Evolutionary conservation across 768 basidiomycete species (phyloP), one percentile per base, ranked within the genome.

Genomic region (Mycena chlorophos): DNA sequence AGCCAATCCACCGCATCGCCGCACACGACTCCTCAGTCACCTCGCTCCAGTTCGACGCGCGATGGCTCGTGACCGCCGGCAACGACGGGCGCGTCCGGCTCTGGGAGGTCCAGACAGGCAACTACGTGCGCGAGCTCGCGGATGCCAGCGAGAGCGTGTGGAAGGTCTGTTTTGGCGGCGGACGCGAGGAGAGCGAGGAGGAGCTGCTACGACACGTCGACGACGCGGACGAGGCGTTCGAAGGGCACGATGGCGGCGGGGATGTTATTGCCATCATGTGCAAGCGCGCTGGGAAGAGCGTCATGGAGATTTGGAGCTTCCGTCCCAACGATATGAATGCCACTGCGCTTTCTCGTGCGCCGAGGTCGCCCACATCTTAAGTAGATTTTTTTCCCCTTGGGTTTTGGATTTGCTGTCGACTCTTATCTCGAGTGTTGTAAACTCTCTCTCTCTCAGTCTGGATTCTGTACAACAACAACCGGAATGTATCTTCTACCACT

Each of bases 21-120:
- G 94, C 95, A 2, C 96, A 97, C 76, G 91, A 92, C 70, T 85
- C 92, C 62, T 82, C 85, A 60, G 79, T 98, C 22, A 95, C 94
- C 0, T 84, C 88, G 6, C 78, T 98, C 17, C 94, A 98, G 70
- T 89, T 94, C 66, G 89, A 93, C 69, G 78, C 81, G 10, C 78
- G 84, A 40, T 91, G 89, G 73, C 81, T 95, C 58, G 85, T 95
- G 40, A 90, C 88, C 0, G 84, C 87, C 19, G 92, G 92, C 34
- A 92, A 90, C 63, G 93, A 94, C 61, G 93, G 94, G 5, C 78
- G 89, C 3, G 92, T 89, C 57, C 72, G 85, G 62, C 66, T 94
- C 66, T 94, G 79, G 71, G 88, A 85, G 69, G 82, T 77, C 10
- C 71, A 73, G 56, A 86, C 82, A 16, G 91, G 91, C 22, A 69